phyloP scores from a whole-genome alignment of 352 stramenopile genomes.

The Ophiocytium majus region DNA sequence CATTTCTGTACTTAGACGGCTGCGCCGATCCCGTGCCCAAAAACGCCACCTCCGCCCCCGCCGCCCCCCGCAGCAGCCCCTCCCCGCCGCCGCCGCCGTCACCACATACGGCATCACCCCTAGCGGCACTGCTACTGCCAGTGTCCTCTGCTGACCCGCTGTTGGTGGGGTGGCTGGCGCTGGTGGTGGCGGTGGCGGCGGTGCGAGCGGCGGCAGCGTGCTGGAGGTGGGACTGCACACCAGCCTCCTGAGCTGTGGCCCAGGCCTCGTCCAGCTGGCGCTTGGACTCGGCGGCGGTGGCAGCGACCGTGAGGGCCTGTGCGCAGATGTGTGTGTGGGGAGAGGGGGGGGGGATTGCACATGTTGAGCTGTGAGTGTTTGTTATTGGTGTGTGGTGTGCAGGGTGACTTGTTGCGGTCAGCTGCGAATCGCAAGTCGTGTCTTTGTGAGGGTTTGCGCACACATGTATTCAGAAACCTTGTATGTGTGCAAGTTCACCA shows the following conservation, averaged over 20 bases:
- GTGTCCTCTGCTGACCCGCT: neutral
- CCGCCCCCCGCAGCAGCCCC: constrained; percentile 17
- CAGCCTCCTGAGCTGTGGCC: neutral
- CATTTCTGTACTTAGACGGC: constrained; percentile 96
- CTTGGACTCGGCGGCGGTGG: neutral
- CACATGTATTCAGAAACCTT: too few relatives aligned
- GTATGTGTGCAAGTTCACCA: too few relatives aligned
- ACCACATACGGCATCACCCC: neutral
- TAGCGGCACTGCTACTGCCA: neutral
- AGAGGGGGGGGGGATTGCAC: too few relatives aligned
- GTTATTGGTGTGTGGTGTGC: too few relatives aligned
- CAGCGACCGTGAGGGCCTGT: neutral
- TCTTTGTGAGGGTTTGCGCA: too few relatives aligned
- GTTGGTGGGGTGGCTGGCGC: neutral
- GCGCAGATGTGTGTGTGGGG: too few relatives aligned
- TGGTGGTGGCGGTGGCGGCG: too few relatives aligned
- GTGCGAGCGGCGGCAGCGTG: neutral
- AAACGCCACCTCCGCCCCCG: constrained; percentile 75
- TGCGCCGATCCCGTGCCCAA: constrained; percentile 93
- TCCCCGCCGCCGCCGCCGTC: neutral
- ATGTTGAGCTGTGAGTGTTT: too few relatives aligned
- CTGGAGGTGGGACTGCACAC: neutral
- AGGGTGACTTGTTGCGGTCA: too few relatives aligned
- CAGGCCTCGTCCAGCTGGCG: neutral
- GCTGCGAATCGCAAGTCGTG: too few relatives aligned